Base-by-base conservation (phyloP, 1,284 basidiomycete species). In the Phlebopus sp. region DNA sequence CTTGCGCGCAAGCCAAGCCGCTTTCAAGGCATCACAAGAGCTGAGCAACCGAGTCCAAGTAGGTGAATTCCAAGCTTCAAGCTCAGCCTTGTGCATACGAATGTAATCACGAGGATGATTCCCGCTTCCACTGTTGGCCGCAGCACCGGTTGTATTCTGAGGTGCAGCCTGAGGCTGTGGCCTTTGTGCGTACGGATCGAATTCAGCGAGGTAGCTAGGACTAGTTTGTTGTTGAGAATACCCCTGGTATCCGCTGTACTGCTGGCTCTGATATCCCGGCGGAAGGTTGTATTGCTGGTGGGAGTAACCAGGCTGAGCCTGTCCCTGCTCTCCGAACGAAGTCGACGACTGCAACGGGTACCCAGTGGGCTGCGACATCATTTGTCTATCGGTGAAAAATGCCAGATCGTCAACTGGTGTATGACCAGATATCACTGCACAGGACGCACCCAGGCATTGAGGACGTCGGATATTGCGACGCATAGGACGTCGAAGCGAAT, bases 31-130 rank as follows among this genome's bases (percentile, higher is more conserved):
- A 51, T 81, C 78, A 50, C 81, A 81, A 0, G 70, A 53, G 44
- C 59, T 58, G 14, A 82, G 57, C 32, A 81, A 64, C 59, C 81
- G 78, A 60, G 77, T 83, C 81, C 81, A 84, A 9, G 78, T 67
- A 44, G 72, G 73, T 4, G 59, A 29, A 50, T 84, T 79, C 81
- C 81, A 84, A 5, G 71, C 68, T 51, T 84, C 81, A 19, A 84
- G 68, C 56, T 76, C 74, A 0, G 60, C 53, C 49, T 82, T 83
- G 58, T 82, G 73, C 1, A 60, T 63, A 29, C 77, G 76, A 47
- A 84, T 74, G 49, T 71, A 74, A 37, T 82, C 79, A 32, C 78
- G 73, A 0, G 81, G 81, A 52, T 84, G 81, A 8, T 64, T 57
- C 13, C 71, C 61, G 3, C 76, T 75, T 46, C 63, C 54, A 40